Base-by-base conservation (phyloP, 2,329 filamentous ascomycete species). In the Ploettnerulaceae sp. region DNA sequence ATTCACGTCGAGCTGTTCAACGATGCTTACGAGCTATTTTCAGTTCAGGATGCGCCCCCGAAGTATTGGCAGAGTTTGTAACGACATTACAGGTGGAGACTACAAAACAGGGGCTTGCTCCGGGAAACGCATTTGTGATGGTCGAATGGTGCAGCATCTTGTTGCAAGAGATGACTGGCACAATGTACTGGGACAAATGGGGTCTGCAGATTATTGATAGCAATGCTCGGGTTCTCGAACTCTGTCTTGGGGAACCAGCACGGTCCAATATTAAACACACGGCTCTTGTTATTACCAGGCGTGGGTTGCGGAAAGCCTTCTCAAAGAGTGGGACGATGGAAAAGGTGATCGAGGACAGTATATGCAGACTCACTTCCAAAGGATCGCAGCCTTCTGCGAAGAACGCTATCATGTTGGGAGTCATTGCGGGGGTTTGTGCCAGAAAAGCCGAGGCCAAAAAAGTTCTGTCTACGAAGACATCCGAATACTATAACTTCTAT, bases 91-190 rank as follows among this genome's bases (percentile, higher is more conserved):
- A 82, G 51, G 70, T 74, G 24, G 91, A 98, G 67, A 79, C 83
- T 11, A 74, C 78, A 53, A 96, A 95, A 65, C 71, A 76, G 14
- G 82, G 81, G 53, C 82, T 97, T 59, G 88, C 91, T 24, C 71
- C 85, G 12, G 79, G 77, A 33, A 94, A 82, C 66, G 86, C 89
- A 4, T 95, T 96, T 64, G 88, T 95, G 38, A 72, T 98, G 57
- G 76, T 93, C 11, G 88, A 95, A 66, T 98, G 91, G 91, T 89
- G 82, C 66, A 86, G 84, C 48, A 66, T 91, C 48, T 69, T 96
- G 40, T 77, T 95, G 57, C 82, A 90, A 60, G 75, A 84, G 48
- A 72, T 89, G 20, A 77, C 77, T 24, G 74, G 75, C 37, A 77
- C 77, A 12, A 63, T 74, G 7, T 65, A 77, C 33, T 89, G 82